A percentile compares a stretch with the other conserved stretches of the same genome.
Conservation (phyloP, 257 asterid species). For the Solanum corneliomulleri region DNA sequence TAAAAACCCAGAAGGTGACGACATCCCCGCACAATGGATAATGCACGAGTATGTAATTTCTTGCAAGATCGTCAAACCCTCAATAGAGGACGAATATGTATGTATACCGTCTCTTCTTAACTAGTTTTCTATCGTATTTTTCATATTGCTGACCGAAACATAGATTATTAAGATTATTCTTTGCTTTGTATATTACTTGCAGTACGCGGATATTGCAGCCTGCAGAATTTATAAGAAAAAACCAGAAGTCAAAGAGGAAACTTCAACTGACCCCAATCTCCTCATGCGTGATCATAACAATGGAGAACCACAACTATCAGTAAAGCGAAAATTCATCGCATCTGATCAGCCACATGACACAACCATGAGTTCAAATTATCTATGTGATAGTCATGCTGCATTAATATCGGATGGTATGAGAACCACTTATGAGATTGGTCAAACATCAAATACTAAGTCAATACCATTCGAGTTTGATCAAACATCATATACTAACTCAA, state of each 20-base stretch:
- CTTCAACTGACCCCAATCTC: neutral
- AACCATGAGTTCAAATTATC: neutral
- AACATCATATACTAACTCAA: rapidly evolving
- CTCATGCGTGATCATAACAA: neutral
- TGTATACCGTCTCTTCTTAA: neutral
- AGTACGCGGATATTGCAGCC: neutral
- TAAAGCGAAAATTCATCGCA: neutral
- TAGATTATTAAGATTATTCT: neutral
- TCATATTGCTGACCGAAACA: no score
- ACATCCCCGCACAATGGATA: neutral
- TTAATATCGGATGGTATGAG: neutral
- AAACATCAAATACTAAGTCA: neutral
- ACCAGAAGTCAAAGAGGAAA: neutral
- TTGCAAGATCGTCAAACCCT: neutral
- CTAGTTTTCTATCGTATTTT: no score
- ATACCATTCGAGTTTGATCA: rapidly evolving
- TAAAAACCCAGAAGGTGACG: neutral
- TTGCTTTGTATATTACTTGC: neutral
- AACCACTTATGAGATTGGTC: neutral
- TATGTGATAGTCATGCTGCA: neutral
- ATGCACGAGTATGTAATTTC: conserved; percentile 1
- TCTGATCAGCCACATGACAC: neutral
- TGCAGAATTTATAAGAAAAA: neutral
- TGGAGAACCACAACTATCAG: neutral
- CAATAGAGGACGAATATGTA: neutral